Evolutionary conservation across 441 rosid species (phyloP), one percentile per base, ranked within the genome.

Genomic region (Iberis amara): DNA sequence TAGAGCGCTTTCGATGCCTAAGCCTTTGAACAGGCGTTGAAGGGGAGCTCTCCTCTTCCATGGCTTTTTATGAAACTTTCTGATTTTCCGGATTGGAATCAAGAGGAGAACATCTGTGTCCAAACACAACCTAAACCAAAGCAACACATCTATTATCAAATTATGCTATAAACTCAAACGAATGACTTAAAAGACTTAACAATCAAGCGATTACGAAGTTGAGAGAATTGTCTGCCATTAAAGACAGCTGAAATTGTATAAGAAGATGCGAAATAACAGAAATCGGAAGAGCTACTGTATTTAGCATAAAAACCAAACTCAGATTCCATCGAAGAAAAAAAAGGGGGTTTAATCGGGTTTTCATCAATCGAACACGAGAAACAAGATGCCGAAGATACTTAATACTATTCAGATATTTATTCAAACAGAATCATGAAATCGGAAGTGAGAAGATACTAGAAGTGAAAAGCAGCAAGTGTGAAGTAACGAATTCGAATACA

Each of bases 1-100:
- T 64, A 39, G 82, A 71, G n/a, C 75, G 76, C 59, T 28, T 67
- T 9, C 79, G 63, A 40, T 72, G 65, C 49, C 79, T 58, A 50
- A 69, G 11, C 65, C 68, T 54, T 11, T 33, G 64, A 0, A 55
- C 56, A 6, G 73, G 67, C 9, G 65, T 69, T 27, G 69, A 48
- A 40, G 68, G 65, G 2, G 72, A 45, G 42, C 57, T 57, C 23
- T 76, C 77, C 33, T 69, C 75, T 52, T 76, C 75, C 80, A 72
- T 63, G 8, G 14, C 62, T 69, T 36, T 41, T 6, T 14, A 18
- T 7, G 8, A 28, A 51, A 13, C 21, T 2, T 15, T 5, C 8
- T 11, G 15, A 62, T 46, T 61, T 33, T 23, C 11, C 64, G 60
- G 26, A 62, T 44, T 48, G 13, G 21, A 56, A 44, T 39, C 40